Conservation (phyloP, 495 filamentous ascomycete genomes). For the Oleoguttula mirabilis region DNA sequence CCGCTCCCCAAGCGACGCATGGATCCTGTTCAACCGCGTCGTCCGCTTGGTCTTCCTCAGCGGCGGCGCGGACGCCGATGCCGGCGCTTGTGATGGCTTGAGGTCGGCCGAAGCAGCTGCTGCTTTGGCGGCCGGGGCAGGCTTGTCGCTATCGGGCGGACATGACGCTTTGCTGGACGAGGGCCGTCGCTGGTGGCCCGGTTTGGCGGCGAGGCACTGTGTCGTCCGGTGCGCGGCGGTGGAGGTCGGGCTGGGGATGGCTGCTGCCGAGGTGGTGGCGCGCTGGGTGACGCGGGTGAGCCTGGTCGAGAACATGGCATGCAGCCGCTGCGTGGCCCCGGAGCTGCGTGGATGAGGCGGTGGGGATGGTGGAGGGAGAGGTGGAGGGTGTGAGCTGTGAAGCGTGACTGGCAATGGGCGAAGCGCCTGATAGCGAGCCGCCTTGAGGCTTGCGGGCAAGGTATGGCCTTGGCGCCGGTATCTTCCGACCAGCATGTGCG, state of each 20-base stretch:
- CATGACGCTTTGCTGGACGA: conserved; percentile 16
- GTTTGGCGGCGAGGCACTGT: background rate
- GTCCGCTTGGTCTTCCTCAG: background rate
- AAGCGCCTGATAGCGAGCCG: too few relatives aligned
- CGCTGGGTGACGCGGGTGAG: conserved; percentile 20
- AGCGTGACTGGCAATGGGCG: too few relatives aligned
- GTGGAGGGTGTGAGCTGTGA: too few relatives aligned
- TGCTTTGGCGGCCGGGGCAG: conserved; percentile 8
- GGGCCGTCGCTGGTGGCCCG: conserved; percentile 11
- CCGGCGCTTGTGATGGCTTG: background rate
- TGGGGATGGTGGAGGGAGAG: too few relatives aligned
- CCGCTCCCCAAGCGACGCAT: background rate
- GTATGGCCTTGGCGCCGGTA: too few relatives aligned
- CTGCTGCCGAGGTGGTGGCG: conserved; percentile 5
- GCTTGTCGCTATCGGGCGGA: conserved; percentile 16
- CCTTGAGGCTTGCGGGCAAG: too few relatives aligned
- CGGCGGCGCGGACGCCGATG: conserved; percentile 1
- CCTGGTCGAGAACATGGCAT: conserved; percentile 17
- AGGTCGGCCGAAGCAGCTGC: background rate
- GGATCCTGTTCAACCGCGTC: background rate
- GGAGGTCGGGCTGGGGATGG: background rate
- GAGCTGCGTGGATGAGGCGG: too few relatives aligned
- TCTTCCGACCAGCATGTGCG: too few relatives aligned
- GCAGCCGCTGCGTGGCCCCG: too few relatives aligned
- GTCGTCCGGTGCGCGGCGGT: conserved; percentile 1